Percentiles rank a stretch among this genome's conserved stretches.
Conservation (phyloP, 176 grass and related monocot genomes). For the Bolboschoenus planiculmis region DNA sequence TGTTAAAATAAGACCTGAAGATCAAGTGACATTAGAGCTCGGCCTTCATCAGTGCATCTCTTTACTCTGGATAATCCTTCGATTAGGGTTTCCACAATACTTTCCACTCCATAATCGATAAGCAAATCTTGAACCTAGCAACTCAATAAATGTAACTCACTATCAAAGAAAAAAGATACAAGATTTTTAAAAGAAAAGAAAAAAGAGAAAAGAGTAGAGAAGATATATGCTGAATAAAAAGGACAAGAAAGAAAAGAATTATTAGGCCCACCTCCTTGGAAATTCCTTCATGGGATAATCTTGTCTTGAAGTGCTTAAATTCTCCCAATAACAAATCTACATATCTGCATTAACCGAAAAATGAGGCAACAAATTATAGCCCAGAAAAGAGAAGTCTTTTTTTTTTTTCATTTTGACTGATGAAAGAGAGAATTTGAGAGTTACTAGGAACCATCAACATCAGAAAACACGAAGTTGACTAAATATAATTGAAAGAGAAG, state of each 20-base stretch:
- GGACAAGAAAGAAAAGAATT: neutral
- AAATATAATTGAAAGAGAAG: constrained; percentile 30
- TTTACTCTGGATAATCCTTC: constrained; percentile 97
- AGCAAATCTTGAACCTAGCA: constrained; percentile 80
- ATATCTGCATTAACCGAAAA: constrained; percentile 50
- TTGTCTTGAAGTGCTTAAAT: constrained; percentile 99
- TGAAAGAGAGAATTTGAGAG: neutral
- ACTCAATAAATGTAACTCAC: constrained; percentile 17
- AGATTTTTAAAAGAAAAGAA: neutral
- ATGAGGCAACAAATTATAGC: neutral
- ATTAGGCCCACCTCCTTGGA: constrained; percentile 61
- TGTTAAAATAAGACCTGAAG: constrained; percentile 59
- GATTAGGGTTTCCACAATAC: constrained; percentile 68
- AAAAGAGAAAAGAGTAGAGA: neutral
- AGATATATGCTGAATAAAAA: constrained; percentile 4
- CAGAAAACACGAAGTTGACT: neutral
- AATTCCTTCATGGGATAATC: constrained; percentile 86
- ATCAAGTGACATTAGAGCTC: constrained; percentile 95
- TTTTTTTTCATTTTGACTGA: neutral
- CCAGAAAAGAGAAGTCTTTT: neutral
- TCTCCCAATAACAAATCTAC: constrained; percentile 95
- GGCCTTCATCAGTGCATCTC: constrained; percentile 91
- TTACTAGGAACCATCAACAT: constrained; percentile 7
- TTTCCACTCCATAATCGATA: constrained; percentile 78
- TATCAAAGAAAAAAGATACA: neutral